Evolutionary conservation across 495 filamentous ascomycete genomes (phyloP), one percentile per base, ranked within the genome.

Genomic region (Daldinia concentrica): DNA sequence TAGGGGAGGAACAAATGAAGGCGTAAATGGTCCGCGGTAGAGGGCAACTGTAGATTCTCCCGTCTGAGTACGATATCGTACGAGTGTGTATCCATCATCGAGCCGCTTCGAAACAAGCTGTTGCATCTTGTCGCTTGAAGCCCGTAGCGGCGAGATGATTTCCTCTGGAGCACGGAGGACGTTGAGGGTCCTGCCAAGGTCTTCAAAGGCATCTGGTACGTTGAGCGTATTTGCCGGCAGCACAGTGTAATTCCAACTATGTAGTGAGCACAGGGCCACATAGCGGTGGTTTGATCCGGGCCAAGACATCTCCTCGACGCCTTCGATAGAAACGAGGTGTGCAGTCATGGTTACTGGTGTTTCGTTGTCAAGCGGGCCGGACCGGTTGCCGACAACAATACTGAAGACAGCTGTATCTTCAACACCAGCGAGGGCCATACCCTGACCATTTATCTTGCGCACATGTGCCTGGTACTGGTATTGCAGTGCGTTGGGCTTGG

Each of bases 381-480:
- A 69, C 0, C 82, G 79, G 36, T 71, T 60, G 1, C 70, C 64
- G 0, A 83, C 56, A 1, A 86, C 73, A 27, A 87, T 74, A 6
- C 66, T 73, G 62, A 77, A 86, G 3, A 77, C 26, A 0, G 73
- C 81, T 0, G 64, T 34, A 2, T 83, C 76, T 3, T 80, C 73
- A 1, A 57, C 30, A 6, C 77, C 80, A 0, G 76, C 76, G 1
- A 59, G 41, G 1, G 81, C 71, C 55, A 81, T 81, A 9, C 82
- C 81, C 1, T 54, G 36, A 0, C 75, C 79, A 58, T 82, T 81
- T 54, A 86, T 78, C 7, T 79, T 72, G 0, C 84, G 80, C 0
- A 84, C 79, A 48, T 88, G 85, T 0, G 85, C 69, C 3, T 85
- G 65, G 29, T 68, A 85, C 24, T 78, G 74, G 73, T 78, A 79